phyloP scores from a whole-genome alignment of 2,329 filamentous ascomycete genomes.

The Fusarium torreyae region DNA sequence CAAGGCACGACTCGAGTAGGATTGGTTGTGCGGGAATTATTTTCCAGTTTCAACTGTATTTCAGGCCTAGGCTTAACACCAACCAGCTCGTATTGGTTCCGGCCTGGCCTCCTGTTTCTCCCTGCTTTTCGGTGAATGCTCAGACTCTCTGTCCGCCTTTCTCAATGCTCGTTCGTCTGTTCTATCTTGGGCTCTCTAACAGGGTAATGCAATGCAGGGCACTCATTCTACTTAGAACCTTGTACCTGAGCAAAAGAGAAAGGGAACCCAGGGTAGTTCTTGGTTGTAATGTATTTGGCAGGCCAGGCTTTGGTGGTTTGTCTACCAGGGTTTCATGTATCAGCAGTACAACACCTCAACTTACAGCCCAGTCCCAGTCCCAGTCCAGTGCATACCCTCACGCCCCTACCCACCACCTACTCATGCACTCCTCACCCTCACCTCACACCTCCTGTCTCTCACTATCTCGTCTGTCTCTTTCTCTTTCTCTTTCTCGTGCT shows the following conservation, averaged over 20 bases:
- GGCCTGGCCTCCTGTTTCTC: constrained; percentile 13
- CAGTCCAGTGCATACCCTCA: constrained; percentile 13
- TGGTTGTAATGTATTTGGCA: constrained; percentile 15
- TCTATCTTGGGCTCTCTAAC: constrained; percentile 11
- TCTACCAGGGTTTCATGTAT: constrained; percentile 39
- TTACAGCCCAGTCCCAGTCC: background rate
- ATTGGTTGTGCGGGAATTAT: constrained; percentile 43
- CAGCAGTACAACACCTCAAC: constrained; percentile 25
- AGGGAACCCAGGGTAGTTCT: background rate
- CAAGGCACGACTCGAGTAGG: constrained; percentile 41
- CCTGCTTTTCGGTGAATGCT: constrained; percentile 18
- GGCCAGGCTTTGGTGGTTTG: constrained; percentile 14
- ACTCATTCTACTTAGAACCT: constrained; percentile 11
- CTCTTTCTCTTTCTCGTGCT: constrained; percentile 8
- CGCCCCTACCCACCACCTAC: constrained; percentile 3
- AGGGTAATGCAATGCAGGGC: constrained; percentile 26
- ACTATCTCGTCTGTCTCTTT: constrained; percentile 30
- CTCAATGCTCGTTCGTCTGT: constrained; percentile 2
- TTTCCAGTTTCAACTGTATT: constrained; percentile 16
- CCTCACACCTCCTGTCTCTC: constrained; percentile 32
- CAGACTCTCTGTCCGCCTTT: background rate
- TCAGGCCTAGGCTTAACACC: background rate
- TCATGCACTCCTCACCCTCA: constrained; percentile 9
- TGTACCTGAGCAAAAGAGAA: constrained; percentile 25
- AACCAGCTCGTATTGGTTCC: constrained; percentile 15